A percentile compares a stretch with the other conserved stretches of the same genome.
These are phyloP conservation scores for Suillus cothurnatus DNA, from an alignment of 768 basidiomycete genomes.

Conservation along the genomic window DNA sequence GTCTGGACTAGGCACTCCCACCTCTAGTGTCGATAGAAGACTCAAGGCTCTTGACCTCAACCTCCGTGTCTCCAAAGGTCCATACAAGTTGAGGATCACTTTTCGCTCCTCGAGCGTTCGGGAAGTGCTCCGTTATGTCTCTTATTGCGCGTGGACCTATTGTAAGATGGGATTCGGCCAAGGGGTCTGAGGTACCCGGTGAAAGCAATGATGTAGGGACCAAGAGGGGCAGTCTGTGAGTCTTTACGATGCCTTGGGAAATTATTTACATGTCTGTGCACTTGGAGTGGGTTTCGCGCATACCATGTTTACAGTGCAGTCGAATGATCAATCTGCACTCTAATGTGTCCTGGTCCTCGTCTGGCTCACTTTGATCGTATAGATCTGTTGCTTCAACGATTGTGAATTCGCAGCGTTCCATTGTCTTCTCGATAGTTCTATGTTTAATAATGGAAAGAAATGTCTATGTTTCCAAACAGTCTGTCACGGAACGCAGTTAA, in stretches of 20 bases:
- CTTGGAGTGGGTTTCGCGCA: constrained; percentile 11
- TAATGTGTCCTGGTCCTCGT: constrained; percentile 52
- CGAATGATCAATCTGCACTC: constrained; percentile 75
- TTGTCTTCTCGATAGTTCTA: constrained; percentile 71
- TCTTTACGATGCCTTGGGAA: constrained; percentile 72
- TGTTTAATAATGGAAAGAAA: constrained; percentile 76
- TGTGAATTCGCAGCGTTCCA: constrained; percentile 75
- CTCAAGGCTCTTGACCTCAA: constrained; percentile 69
- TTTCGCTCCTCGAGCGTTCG: constrained; percentile 59
- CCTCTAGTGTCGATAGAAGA: constrained; percentile 68
- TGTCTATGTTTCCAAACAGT: constrained; percentile 43
- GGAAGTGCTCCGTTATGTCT: constrained; percentile 84
- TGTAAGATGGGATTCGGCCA: constrained; percentile 62
- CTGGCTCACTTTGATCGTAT: constrained; percentile 27
- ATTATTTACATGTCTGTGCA: constrained; percentile 11
- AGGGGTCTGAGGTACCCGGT: constrained; percentile 62
- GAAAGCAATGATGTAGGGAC: constrained; percentile 60
- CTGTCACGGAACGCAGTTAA: constrained; percentile 3
- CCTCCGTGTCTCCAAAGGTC: constrained; percentile 72
- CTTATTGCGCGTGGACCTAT: constrained; percentile 74
- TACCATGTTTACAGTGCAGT: constrained; percentile 84
- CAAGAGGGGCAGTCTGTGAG: constrained; percentile 69
- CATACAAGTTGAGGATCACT: constrained; percentile 81
- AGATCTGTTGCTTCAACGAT: constrained; percentile 55
- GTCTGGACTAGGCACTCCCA: constrained; percentile 22